phyloP scores from a whole-genome alignment of 352 stramenopile species.

The Phytopythium sindhum region DNA sequence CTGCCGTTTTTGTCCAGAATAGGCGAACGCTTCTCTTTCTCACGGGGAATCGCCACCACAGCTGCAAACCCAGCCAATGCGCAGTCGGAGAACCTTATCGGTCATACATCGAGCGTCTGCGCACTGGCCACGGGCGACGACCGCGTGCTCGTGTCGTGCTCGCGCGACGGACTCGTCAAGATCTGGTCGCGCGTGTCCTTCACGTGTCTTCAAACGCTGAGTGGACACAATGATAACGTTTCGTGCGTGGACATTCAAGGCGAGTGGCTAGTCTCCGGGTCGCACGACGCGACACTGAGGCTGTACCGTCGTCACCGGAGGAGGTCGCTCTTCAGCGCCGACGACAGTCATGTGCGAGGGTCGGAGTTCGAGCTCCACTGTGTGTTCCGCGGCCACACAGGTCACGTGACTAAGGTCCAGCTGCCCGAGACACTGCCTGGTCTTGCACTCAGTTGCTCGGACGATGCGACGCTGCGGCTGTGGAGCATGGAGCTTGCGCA shows the following conservation, averaged over 20 bases:
- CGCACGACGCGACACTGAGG: conserved; percentile 58
- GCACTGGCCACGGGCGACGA: conserved; percentile 47
- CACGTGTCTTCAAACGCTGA: conserved; percentile 57
- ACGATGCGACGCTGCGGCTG: conserved; percentile 56
- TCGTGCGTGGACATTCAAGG: conserved; percentile 48
- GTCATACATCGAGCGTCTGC: conserved; percentile 60
- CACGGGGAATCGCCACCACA: background rate
- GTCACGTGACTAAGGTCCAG: conserved; percentile 55
- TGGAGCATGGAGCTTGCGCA: conserved; percentile 46
- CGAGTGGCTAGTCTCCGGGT: conserved; percentile 64
- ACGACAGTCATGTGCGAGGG: background rate
- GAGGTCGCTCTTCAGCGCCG: background rate
- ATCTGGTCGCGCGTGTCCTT: conserved; percentile 58
- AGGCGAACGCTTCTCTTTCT: background rate
- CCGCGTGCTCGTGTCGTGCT: conserved; percentile 59
- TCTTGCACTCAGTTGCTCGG: conserved; percentile 50
- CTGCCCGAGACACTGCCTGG: conserved; percentile 19
- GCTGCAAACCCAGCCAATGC: background rate
- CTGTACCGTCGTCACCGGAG: conserved; percentile 33
- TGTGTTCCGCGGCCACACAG: conserved; percentile 42
- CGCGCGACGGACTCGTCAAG: conserved; percentile 67
- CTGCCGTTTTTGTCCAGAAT: background rate
- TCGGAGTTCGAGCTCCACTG: conserved; percentile 36
- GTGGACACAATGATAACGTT: conserved; percentile 60
- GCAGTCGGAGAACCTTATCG: conserved; percentile 43